phyloP scores from a whole-genome alignment of 2,329 filamentous ascomycete genomes.

The Pestalotiopsis sp. region DNA sequence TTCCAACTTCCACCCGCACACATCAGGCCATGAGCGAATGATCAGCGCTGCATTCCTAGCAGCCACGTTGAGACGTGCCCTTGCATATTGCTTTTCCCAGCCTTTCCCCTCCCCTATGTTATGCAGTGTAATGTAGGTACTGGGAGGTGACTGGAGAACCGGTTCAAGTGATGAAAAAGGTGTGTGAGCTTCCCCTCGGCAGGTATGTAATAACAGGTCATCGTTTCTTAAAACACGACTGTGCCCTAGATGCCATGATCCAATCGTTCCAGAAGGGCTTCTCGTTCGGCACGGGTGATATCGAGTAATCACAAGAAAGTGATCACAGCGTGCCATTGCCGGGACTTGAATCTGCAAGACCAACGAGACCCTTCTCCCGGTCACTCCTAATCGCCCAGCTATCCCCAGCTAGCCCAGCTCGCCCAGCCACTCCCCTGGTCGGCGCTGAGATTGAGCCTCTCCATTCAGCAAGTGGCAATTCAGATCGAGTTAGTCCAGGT shows the following conservation, averaged over 20 bases:
- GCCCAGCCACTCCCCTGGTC: neutral
- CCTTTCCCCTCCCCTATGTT: neutral
- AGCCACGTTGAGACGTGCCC: constrained; percentile 6
- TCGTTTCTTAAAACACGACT: neutral
- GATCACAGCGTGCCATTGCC: neutral
- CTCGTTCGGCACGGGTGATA: neutral
- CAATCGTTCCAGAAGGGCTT: neutral
- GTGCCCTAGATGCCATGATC: neutral
- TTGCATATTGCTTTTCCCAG: constrained; percentile 3
- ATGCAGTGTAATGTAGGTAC: neutral
- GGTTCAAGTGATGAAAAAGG: neutral
- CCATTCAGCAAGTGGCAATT: neutral
- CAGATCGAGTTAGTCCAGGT: neutral
- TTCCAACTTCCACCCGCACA: neutral
- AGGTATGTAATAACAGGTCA: neutral
- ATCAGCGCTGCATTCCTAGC: constrained; percentile 2
- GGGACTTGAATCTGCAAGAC: neutral
- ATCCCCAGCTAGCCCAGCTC: too few relatives aligned
- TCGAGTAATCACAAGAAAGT: neutral
- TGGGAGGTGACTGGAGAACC: neutral
- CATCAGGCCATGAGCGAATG: neutral
- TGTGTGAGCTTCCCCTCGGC: neutral
- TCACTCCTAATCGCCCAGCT: neutral
- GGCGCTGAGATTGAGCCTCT: neutral
- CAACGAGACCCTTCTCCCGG: neutral